phyloP scores from a whole-genome alignment of 1,284 basidiomycete species.

The Pulchroboletus neoregius region DNA sequence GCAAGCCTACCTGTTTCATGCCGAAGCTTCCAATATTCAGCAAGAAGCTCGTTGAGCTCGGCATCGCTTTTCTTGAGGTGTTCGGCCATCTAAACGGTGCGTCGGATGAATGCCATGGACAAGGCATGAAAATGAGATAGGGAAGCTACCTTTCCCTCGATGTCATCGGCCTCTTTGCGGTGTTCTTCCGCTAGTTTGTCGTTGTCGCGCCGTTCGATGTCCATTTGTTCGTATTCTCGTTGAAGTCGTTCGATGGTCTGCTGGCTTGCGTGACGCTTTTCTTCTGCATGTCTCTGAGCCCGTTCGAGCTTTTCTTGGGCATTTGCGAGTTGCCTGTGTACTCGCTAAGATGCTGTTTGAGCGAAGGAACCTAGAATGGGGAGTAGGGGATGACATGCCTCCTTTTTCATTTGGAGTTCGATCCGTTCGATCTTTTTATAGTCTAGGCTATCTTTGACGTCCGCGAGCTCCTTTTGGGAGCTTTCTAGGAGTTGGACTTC shows the following conservation, averaged over 20 bases:
- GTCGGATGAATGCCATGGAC: conserved; percentile 2
- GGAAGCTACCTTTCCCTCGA: conserved; percentile 54
- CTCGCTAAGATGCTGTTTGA: conserved; percentile 47
- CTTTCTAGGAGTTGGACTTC: conserved; percentile 60
- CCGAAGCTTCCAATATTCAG: conserved; percentile 77
- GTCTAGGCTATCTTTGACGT: conserved; percentile 63
- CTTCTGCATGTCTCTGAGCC: conserved; percentile 69
- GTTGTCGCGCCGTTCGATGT: conserved; percentile 65
- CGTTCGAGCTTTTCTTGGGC: conserved; percentile 75
- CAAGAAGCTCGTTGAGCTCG: conserved; percentile 72
- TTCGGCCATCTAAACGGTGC: conserved; percentile 56
- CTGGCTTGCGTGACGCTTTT: conserved; percentile 65
- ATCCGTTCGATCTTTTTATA: conserved; percentile 68
- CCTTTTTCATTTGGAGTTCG: conserved; percentile 60
- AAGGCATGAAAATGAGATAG: not conserved
- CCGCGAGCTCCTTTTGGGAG: conserved; percentile 59
- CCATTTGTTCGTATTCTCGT: conserved; percentile 74
- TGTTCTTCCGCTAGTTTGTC: conserved; percentile 72
- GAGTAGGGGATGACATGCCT: conserved; percentile 42
- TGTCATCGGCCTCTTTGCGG: conserved; percentile 58
- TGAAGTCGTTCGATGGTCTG: conserved; percentile 69
- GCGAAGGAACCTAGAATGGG: not conserved
- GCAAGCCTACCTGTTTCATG: conserved; percentile 62
- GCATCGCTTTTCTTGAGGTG: conserved; percentile 68
- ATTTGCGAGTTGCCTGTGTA: conserved; percentile 69